Evolutionary conservation across 768 basidiomycete species (phyloP), one percentile per base, ranked within the genome.

Genomic region (Russula sp.): DNA sequence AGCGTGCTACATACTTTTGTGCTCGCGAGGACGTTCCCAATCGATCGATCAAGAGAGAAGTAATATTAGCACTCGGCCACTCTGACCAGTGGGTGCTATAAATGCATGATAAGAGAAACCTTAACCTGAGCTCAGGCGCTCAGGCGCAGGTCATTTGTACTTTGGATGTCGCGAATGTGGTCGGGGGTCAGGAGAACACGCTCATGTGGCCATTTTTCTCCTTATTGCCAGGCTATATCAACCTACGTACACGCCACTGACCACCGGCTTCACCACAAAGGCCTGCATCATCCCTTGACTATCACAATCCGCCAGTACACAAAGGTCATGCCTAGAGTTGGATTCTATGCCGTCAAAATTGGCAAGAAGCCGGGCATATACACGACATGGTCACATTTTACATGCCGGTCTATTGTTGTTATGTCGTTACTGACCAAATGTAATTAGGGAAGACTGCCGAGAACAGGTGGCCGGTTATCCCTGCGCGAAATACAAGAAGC

Each of bases 271-370:
- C 46, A 10, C 42, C 10, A 9, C 29, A 20, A 52, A n/a, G 32
- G n/a, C 25, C 5, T 41, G 29, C 16, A 25, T 25, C 45, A 20
- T 36, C 14, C 45, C 3, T 39, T 13, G n/a, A 20, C 16, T 46
- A 2, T 62, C 20, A 16, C 32, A 42, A 7, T 48, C 9, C 46
- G 38, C 39, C 14, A 8, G n/a, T 46, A 34, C 51, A 14, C 41
- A 35, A 52, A 18, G 9, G 13, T 20, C 11, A 66, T 60, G 59
- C 59, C 65, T 25, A 65, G 51, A 69, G 74, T 65, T n/a, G 76
- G 70, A 5, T 91, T 80, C 70, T 93, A 92, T 70, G 88, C 90
- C 29, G 91, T 96, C 8, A 77, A 75, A 39, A 75, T 72, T n/a
- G 93, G 93, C 10, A 74, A 76, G 39, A 64, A 68, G 11, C 78